These are phyloP conservation scores for Aureoboletus auriporus DNA, from an alignment of 768 basidiomycete species.

Conservation along the genomic window DNA sequence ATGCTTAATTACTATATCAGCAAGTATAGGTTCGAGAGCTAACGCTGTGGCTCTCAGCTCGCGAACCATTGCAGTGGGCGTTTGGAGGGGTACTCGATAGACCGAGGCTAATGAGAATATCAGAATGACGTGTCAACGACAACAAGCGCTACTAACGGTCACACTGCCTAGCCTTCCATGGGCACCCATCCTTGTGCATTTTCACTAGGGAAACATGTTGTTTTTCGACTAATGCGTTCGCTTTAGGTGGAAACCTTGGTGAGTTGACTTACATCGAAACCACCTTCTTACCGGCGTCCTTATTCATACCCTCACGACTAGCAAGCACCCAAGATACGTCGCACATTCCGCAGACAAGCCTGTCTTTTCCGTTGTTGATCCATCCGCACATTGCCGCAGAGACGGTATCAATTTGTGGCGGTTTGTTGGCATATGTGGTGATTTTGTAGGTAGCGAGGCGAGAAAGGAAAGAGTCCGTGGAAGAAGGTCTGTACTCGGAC, in stretches of 20 bases:
- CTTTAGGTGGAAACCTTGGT: constrained; percentile 35
- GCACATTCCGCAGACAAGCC: constrained; percentile 71
- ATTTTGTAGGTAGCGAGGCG: constrained; percentile 78
- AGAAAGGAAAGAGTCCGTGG: constrained; percentile 64
- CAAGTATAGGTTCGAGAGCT: constrained; percentile 48
- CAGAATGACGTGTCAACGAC: background rate
- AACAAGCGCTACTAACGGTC: constrained; percentile 49
- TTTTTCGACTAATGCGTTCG: constrained; percentile 68
- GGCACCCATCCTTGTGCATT: constrained; percentile 77
- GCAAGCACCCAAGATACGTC: constrained; percentile 70
- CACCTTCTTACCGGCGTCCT: constrained; percentile 68
- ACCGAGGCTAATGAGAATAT: constrained; percentile 46
- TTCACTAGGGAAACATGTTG: constrained; percentile 63
- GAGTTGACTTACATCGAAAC: constrained; percentile 11
- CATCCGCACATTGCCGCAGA: constrained; percentile 81
- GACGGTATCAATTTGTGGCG: constrained; percentile 67
- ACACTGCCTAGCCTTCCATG: constrained; percentile 80
- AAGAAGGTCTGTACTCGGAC: constrained; percentile 77
- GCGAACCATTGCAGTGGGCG: constrained; percentile 58
- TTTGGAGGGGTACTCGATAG: constrained; percentile 69
- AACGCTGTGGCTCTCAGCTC: constrained; percentile 56
- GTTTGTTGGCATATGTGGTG: constrained; percentile 77
- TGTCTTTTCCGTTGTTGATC: constrained; percentile 79
- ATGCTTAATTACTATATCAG: constrained; percentile 59
- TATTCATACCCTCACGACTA: constrained; percentile 64